Evolutionary conservation across 2,329 filamentous ascomycete species (phyloP).

Genomic region (Aureobasidium sp.): DNA sequence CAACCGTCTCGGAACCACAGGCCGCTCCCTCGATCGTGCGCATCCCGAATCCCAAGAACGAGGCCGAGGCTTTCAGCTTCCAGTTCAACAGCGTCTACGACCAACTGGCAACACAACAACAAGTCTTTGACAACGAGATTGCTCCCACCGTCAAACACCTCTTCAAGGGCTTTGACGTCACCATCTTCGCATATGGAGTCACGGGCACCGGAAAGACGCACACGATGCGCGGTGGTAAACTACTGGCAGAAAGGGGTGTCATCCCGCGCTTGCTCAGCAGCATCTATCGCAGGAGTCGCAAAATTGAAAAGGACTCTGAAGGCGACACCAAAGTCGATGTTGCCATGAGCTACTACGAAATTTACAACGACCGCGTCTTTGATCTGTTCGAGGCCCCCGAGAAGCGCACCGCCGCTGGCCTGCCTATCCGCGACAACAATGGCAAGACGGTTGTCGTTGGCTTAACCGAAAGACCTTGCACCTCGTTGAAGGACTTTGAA

Average conservation of each 20-base stretch:
- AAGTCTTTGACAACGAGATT: constrained; percentile 85
- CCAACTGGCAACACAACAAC: constrained; percentile 70
- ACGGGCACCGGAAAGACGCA: constrained; percentile 93
- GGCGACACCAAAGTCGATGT: constrained; percentile 67
- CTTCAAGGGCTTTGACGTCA: constrained; percentile 82
- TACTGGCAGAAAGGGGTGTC: constrained; percentile 75
- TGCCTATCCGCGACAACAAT: constrained; percentile 77
- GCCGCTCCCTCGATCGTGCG: constrained; percentile 61
- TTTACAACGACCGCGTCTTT: constrained; percentile 93
- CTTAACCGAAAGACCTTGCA: constrained; percentile 73
- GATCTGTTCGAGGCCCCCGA: constrained; percentile 84
- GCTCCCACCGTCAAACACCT: constrained; percentile 84
- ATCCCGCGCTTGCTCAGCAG: constrained; percentile 79
- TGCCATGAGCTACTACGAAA: constrained; percentile 85
- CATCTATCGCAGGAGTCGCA: constrained; percentile 78
- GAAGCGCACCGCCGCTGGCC: constrained; percentile 71
- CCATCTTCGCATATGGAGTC: constrained; percentile 87
- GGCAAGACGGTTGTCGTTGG: constrained; percentile 84
- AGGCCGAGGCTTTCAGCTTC: constrained; percentile 84
- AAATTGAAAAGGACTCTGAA: constrained; percentile 71
- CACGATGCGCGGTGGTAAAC: constrained; percentile 88
- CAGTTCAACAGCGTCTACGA: constrained; percentile 93
- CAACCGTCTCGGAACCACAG: constrained; percentile 32
- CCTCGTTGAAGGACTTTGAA: constrained; percentile 84
- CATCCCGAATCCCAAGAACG: constrained; percentile 92